Conservation (phyloP, 768 basidiomycete species). For the Ramaria sp. region DNA sequence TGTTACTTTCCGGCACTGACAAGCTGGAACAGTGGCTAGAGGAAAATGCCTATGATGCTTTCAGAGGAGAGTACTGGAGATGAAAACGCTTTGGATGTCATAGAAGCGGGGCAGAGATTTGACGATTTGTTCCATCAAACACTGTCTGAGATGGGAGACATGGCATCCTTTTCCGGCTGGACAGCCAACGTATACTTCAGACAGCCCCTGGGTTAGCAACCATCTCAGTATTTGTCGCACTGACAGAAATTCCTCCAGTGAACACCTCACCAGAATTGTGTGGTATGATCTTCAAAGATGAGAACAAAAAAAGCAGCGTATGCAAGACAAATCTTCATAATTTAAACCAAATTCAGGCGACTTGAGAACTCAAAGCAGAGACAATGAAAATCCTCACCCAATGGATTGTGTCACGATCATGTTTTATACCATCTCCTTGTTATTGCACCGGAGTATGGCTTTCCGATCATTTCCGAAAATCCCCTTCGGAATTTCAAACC, state of each 20-base stretch:
- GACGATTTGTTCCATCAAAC: conserved; percentile 54
- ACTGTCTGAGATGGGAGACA: conserved; percentile 49
- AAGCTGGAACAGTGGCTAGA: conserved; percentile 61
- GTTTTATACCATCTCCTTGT: no score
- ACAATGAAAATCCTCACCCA: no score
- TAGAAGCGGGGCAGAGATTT: conserved; percentile 51
- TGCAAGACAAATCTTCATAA: conserved; percentile 46
- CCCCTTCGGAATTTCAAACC: no score
- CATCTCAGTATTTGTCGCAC: conserved; percentile 45
- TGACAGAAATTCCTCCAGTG: conserved; percentile 29
- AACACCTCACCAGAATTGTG: conserved; percentile 20
- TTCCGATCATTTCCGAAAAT: no score
- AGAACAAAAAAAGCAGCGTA: conserved; percentile 61
- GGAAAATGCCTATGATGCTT: conserved; percentile 15
- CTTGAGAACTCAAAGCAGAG: no score
- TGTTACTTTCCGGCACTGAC: conserved; percentile 49
- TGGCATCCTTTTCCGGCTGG: no score
- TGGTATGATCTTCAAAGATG: conserved; percentile 30
- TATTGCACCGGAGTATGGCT: no score
- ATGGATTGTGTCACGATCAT: no score
- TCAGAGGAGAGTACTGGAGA: conserved; percentile 6
- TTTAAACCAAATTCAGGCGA: no score
- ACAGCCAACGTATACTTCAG: conserved; percentile 50
- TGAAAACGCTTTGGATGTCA: conserved; percentile 29
- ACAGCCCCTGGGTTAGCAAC: conserved; percentile 49